A percentile compares a stretch with the other conserved stretches of the same genome.
Conservation (phyloP, 2,329 filamentous ascomycete species). For the Ophiostoma pallidulum region DNA sequence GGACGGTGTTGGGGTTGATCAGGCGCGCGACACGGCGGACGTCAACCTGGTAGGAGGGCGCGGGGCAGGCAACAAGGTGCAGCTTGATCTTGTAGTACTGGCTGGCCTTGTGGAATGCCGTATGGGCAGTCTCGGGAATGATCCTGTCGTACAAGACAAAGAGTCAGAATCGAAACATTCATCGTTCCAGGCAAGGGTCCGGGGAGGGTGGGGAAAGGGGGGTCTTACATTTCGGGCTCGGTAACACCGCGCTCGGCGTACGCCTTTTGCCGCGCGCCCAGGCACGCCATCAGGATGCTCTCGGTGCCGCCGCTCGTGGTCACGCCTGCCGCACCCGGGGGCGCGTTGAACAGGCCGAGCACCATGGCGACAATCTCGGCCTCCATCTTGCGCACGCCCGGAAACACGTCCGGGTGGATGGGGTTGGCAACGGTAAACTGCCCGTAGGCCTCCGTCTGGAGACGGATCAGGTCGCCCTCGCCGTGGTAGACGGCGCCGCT, state of each 20-base stretch:
- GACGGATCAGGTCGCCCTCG: slow-evolving; percentile 65
- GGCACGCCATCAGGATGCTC: slow-evolving; percentile 90
- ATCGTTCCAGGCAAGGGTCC: not conserved
- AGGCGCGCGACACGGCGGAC: slow-evolving; percentile 68
- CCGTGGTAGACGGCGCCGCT: slow-evolving; percentile 96
- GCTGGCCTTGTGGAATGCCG: slow-evolving; percentile 90
- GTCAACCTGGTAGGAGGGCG: slow-evolving; percentile 76
- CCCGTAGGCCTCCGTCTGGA: slow-evolving; percentile 89
- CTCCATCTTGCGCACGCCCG: slow-evolving; percentile 97
- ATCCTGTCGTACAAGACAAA: slow-evolving; percentile 53
- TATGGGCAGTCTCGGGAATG: slow-evolving; percentile 86
- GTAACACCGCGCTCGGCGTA: slow-evolving; percentile 77
- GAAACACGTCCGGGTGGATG: slow-evolving; percentile 96
- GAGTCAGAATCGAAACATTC: not conserved
- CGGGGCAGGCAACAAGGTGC: slow-evolving; percentile 79
- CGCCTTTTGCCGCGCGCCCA: slow-evolving; percentile 83
- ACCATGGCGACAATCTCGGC: slow-evolving; percentile 97
- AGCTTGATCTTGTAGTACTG: slow-evolving; percentile 96
- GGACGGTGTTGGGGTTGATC: slow-evolving; percentile 86
- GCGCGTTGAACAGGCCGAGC: slow-evolving; percentile 78
- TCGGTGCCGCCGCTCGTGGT: slow-evolving; percentile 91
- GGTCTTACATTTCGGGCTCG: slow-evolving; percentile 80
- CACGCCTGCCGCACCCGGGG: slow-evolving; percentile 74
- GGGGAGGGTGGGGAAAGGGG: not conserved
- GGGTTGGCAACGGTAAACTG: slow-evolving; percentile 94